These are phyloP conservation scores for Fusarium bactridioides DNA, from an alignment of 2,329 filamentous ascomycete species.

Conservation along the genomic window DNA sequence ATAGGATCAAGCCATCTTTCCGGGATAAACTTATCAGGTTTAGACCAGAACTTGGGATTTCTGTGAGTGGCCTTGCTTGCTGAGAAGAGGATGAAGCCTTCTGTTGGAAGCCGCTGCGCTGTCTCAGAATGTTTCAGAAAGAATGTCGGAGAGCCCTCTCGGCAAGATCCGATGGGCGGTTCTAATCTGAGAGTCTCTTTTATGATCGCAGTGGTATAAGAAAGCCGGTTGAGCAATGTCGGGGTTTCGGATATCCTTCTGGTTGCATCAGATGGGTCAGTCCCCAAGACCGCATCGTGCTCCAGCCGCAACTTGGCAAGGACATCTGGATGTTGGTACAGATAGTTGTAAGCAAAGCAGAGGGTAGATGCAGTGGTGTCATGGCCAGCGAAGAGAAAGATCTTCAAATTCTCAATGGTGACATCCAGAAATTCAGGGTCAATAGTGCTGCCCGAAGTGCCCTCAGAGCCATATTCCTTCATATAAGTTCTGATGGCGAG, in stretches of 20 bases:
- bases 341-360: neutral
- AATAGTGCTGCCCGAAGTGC: neutral
- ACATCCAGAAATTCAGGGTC: neutral
- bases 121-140: neutral
- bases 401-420: neutral
- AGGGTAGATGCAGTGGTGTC: neutral
- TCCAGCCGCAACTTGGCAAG: neutral
- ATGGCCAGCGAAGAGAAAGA: constrained; percentile 10
- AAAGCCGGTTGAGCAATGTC: neutral
- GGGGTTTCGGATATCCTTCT: neutral
- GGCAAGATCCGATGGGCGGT: neutral
- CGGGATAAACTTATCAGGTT: neutral
- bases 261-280: neutral
- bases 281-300: neutral
- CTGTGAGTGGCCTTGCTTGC: neutral
- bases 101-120: neutral
- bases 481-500: neutral
- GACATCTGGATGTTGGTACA: neutral
- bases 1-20: neutral
- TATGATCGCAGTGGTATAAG: neutral
- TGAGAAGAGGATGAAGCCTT: constrained; percentile 2
- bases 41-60: neutral
- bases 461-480: neutral
- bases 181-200: constrained; percentile 4
- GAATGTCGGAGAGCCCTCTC: neutral